phyloP scores from a whole-genome alignment of 768 basidiomycete genomes.

The Dioszegia aurantiaca region DNA sequence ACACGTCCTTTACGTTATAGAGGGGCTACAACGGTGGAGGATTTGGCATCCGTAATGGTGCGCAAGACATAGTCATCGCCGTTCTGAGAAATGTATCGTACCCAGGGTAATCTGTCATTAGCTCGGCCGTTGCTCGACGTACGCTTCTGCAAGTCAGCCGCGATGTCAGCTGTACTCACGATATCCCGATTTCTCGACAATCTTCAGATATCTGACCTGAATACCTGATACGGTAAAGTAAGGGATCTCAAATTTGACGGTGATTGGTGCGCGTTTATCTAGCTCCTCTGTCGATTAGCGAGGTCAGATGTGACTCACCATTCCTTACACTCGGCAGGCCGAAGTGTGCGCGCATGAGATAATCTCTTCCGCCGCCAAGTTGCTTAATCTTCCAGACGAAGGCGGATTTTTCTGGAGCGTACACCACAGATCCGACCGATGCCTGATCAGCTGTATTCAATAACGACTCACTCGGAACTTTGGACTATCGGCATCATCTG shows the following conservation, averaged over 20 bases:
- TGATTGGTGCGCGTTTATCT: constrained; percentile 89
- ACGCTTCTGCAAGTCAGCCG: constrained; percentile 10
- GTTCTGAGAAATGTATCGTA: constrained; percentile 74
- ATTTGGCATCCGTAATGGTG: constrained; percentile 50
- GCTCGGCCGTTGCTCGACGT: not conserved
- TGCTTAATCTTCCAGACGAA: constrained; percentile 99
- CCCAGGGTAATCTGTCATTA: constrained; percentile 68
- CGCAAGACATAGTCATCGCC: constrained; percentile 54
- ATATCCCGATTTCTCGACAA: constrained; percentile 97
- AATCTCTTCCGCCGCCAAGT: constrained; percentile 90
- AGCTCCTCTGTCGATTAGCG: constrained; percentile 59
- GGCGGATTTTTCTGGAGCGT: constrained; percentile 95
- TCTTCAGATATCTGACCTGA: constrained; percentile 95
- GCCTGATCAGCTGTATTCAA: constrained; percentile 59
- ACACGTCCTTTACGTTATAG: constrained; percentile 26
- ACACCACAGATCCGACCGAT: constrained; percentile 90
- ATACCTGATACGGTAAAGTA: constrained; percentile 99
- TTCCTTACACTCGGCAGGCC: constrained; percentile 88
- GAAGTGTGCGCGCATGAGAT: constrained; percentile 97
- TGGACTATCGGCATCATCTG: constrained; percentile 95
- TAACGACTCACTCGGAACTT: constrained; percentile 76
- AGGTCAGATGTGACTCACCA: constrained; percentile 63
- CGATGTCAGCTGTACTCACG: constrained; percentile 41
- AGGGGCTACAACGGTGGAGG: constrained; percentile 47
- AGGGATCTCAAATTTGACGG: constrained; percentile 96